These are phyloP conservation scores for Fusarium aywerte DNA, from an alignment of 2,329 filamentous ascomycete genomes.

Conservation along the genomic window DNA sequence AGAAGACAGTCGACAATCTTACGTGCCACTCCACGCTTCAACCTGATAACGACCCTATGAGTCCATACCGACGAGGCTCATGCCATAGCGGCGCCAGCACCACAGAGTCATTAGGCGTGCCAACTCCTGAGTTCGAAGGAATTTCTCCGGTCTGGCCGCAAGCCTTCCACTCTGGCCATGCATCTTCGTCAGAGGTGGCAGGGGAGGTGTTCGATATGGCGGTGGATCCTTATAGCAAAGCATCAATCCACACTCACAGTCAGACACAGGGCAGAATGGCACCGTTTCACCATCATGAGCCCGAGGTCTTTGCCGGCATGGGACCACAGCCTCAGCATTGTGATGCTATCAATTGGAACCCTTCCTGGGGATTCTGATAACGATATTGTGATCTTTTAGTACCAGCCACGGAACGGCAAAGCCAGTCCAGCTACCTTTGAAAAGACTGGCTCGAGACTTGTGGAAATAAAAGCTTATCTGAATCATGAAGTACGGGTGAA, in stretches of 20 bases:
- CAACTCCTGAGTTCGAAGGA: constrained; percentile 39
- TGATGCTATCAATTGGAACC: constrained; percentile 28
- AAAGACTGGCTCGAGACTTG: background rate
- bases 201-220: constrained; percentile 43
- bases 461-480: constrained; percentile 1
- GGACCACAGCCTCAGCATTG: constrained; percentile 21
- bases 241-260: constrained; percentile 22
- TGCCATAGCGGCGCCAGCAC: constrained; percentile 42
- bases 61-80: constrained; percentile 38
- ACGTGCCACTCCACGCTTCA: constrained; percentile 32
- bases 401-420: background rate
- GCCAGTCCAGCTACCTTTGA: background rate
- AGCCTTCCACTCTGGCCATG: constrained; percentile 35
- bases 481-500: background rate
- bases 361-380: constrained; percentile 38
- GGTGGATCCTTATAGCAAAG: constrained; percentile 32
- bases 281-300: constrained; percentile 13
- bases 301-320: constrained; percentile 30
- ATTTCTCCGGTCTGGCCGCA: constrained; percentile 39
- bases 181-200: constrained; percentile 32
- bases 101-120: constrained; percentile 41
- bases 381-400: background rate
- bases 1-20: constrained; percentile 44
- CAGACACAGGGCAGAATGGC: constrained; percentile 18
- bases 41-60: constrained; percentile 20